Base-by-base conservation (phyloP, 2,329 filamentous ascomycete genomes). In the Venturia oleaginea region DNA sequence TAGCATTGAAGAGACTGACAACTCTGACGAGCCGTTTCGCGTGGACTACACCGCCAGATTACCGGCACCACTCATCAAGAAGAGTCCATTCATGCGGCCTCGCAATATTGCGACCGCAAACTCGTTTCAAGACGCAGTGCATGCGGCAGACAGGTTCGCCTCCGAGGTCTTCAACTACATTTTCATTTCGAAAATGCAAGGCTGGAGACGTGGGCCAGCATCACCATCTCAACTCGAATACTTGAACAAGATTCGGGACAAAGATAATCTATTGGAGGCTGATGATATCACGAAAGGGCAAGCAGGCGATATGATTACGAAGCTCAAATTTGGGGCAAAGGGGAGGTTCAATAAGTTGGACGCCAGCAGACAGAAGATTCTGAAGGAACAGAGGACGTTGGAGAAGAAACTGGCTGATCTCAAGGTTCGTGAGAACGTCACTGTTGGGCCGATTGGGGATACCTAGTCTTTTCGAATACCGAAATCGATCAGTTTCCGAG, bases 281-380 rank as follows among this genome's bases (percentile, higher is more conserved):
- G 76, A 77, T 0, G 81, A 86, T 34, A 70, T 96, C 65, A 92
- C 84, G 17, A 94, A 92, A 71, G 93, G 93, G 8, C 86, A 85
- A 72, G 92, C 92, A 4, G 83, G 83, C 4, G 92, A 97, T 73
- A 92, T 96, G 88, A 96, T 97, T 68, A 95, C 91, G 8, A 95
- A 96, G 75, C 72, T 96, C 67, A 93, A 88, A 74, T 89, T 94
- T 72, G 93, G 93, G 0, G 91, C 90, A 0, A 80, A 84, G 79
- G 74, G 89, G 76, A 67, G 84, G 77, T 77, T 91, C 83, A 69
- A 68, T 13, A 65, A 67, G 61, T 32, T 67, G 32, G 59, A 24
- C 22, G 61, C 69, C 40, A 69, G 72, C 59, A 78, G 74, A 70
- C 74, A 72, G 27, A 73, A 71, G 37, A 71, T 70, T 2, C 72